Base-by-base conservation (phyloP, 257 asterid species). In the Osmanthus fragrans region DNA sequence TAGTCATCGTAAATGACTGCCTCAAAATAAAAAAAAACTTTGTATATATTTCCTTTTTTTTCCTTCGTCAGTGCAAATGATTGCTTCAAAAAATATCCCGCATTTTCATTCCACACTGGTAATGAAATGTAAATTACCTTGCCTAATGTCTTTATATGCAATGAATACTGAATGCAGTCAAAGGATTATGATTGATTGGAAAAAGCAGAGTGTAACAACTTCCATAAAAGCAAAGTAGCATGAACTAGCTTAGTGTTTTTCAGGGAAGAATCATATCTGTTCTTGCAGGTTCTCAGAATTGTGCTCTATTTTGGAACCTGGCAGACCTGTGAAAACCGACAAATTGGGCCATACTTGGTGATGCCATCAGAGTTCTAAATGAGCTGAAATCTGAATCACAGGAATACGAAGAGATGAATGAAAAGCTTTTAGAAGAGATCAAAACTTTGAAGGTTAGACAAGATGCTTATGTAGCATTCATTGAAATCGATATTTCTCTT, bases 241-340 rank as follows among this genome's bases (percentile, higher is more conserved):
- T 21, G 23, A 33, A 21, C 13, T 42, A 10, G 36, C 60, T 74
- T 56, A 19, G 27, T 56, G 69, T 25, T 12, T 70, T 45, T 16
- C 21, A 42, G 39, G 63, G 51, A 69, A 54, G 45, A 68, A 65
- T 34, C 72, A 25, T 33, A 42, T 79, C 64, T 37, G 27, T 56
- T 76, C 73, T 70, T 76, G 79, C 80, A 94, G 98, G 92, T 94
- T 94, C 80, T 82, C 97, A 15, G 97, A 92, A 49, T 77, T 94
- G 64, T 89, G 89, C 49, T 79, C 87, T 80, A 72, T 82, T 76
- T 88, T 94, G 85, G 97, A 92, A 84, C 98, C 97, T n/a, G 98
- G 96, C 75, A 90, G 89, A 78, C 96, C 98, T 25, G 79, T 83
- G 42, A 92, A 85, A 89, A 88, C 91, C 7, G 98, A 94, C 88